Evolutionary conservation across 306 rosid genomes (phyloP), one percentile per base, ranked within the genome.

Genomic region (Trifolium subterraneum): DNA sequence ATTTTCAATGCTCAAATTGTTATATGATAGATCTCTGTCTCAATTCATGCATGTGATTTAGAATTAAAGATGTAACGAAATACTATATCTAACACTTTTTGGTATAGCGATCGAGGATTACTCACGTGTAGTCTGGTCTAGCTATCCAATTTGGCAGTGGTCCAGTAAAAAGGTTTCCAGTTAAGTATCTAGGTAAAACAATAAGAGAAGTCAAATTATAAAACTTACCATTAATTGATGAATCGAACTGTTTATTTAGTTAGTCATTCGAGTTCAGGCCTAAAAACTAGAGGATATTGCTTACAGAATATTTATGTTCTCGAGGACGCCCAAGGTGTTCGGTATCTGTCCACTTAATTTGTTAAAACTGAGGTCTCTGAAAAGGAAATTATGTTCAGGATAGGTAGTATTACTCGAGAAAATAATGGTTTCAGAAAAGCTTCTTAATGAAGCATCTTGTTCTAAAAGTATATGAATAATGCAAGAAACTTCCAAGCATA

Each of bases 21-120:
- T 91, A 64, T 84, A 91, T 55, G 97, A 89, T 52, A 91, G 85
- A 83, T 91, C 97, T 50, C 95, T 91, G 84, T 66, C 12, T 54
- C 79, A 79, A 62, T 70, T 31, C 15, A 73, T 25, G 2, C 1
- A 73, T 42, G 68, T 33, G 64, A 56, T 62, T 77, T 36, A 64
- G 61, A 65, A 68, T 25, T 25, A n/a, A 33, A 71, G 33, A 64
- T 70, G 27, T 16, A 61, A 73, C 64, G 41, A 51, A 5, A 2
- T 38, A 38, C 22, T 27, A 14, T 31, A 66, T 73, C 44, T 8
- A 70, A 58, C 38, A 63, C 25, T 78, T 23, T 10, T 25, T n/a
- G 9, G 31, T 3, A 1, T 29, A n/a, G n/a, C n/a, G n/a, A n/a
- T n/a, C n/a, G n/a, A n/a, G 76, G 79, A 66, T 41, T 56, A 70